phyloP scores from a whole-genome alignment of 2,329 filamentous ascomycete genomes.

The Aspergillus melleus region DNA sequence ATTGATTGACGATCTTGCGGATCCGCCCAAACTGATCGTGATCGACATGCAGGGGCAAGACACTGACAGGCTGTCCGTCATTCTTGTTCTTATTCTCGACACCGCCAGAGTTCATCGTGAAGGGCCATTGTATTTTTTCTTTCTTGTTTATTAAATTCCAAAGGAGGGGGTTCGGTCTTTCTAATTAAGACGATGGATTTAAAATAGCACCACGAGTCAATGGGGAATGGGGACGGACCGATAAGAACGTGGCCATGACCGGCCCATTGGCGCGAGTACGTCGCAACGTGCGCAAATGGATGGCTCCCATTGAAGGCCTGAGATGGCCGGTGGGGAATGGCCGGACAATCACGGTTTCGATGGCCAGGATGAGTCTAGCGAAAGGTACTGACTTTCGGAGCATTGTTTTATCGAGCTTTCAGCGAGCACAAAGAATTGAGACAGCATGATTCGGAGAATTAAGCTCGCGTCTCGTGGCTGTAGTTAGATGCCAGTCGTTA shows the following conservation, averaged over 20 bases:
- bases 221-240: background rate
- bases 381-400: background rate
- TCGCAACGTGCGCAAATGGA: conserved; percentile 24
- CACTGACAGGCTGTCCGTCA: conserved; percentile 8
- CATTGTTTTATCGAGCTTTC: background rate
- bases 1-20: conserved; percentile 21
- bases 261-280: conserved; percentile 9
- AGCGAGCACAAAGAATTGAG: background rate
- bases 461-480: too few species aligned
- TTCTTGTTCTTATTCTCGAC: conserved; percentile 13
- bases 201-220: background rate
- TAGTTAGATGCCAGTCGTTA: too few species aligned
- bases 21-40: conserved; percentile 12
- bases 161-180: conserved; percentile 4
- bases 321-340: conserved; percentile 5
- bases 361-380: background rate
- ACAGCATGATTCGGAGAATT: background rate
- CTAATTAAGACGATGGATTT: background rate
- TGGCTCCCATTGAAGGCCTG: conserved; percentile 20
- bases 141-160: too few species aligned
- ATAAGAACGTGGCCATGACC: background rate
- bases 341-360: background rate
- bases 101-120: conserved; percentile 5
- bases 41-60: conserved; percentile 13
- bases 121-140: conserved; percentile 3